Evolutionary conservation across 2,329 filamentous ascomycete species (phyloP).

Genomic region (Colletotrichum lini): DNA sequence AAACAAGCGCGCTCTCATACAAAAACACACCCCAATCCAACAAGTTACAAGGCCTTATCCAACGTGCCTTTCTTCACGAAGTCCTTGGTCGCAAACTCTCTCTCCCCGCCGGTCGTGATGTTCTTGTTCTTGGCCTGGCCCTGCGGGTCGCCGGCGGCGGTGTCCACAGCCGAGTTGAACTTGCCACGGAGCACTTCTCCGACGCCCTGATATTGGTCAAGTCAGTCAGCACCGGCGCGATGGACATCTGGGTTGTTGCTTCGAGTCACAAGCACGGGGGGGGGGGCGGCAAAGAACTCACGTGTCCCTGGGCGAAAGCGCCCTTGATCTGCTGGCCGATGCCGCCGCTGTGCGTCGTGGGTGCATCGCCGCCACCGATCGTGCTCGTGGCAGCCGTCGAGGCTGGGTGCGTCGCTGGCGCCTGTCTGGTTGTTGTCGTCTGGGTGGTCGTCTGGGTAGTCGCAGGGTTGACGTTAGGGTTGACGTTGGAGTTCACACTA

Average conservation of each 20-base stretch:
- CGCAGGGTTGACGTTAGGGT: slow-evolving; percentile 7
- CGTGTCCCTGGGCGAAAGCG: slow-evolving; percentile 39
- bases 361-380: slow-evolving; percentile 35
- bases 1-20: background rate
- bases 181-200: slow-evolving; percentile 45
- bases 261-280: rapidly evolving
- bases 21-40: background rate
- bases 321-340: slow-evolving; percentile 37
- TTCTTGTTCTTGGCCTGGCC: slow-evolving; percentile 53
- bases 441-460: slow-evolving; percentile 3
- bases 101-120: slow-evolving; percentile 35
- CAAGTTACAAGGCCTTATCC: slow-evolving; percentile 32
- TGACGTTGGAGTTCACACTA: too few relatives aligned
- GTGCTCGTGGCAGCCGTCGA: background rate
- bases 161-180: slow-evolving; percentile 53
- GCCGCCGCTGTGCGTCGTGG: slow-evolving; percentile 37
- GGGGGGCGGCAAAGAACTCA: background rate
- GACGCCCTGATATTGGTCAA: slow-evolving; percentile 13
- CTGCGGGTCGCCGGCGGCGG: slow-evolving; percentile 50
- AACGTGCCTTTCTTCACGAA: slow-evolving; percentile 37
- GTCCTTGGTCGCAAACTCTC: slow-evolving; percentile 41
- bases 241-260: too few relatives aligned
- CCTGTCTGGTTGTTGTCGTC: background rate
- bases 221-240: too few relatives aligned
- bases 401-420: background rate